Evolutionary conservation across 192 early-diverging fungal species (phyloP), one percentile per base, ranked within the genome.

Genomic region (Helicostylum pulchrum): DNA sequence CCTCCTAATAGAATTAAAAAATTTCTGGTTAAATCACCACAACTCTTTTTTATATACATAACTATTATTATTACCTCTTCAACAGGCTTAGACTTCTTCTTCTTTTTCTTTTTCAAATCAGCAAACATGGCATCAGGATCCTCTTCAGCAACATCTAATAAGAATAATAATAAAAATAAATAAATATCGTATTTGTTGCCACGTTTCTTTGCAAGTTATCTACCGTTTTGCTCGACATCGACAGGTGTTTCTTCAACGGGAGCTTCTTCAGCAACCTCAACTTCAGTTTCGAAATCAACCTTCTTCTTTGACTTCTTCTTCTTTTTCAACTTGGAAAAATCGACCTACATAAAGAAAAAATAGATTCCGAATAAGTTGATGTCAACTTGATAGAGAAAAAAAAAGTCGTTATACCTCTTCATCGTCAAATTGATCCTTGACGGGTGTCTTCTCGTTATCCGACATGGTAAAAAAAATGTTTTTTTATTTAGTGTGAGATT

Each of bases 21-120:
- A 2, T 9, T 23, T 7, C 23, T 23, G 44, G 19, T 53, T 64
- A 14, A 10, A 63, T 62, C 52, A n/a, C 17, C 5, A 39, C 4
- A 5, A 26, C 2, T 20, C 11, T 32, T n/a, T n/a, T n/a, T n/a
- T n/a, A n/a, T n/a, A n/a, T n/a, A n/a, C n/a, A n/a, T n/a, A n/a
- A n/a, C n/a, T 45, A 42, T 52, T 17, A 47, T 48, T 2, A 23
- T 52, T 23, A 30, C 23, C 44, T 66, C 64, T 34, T 73, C 71
- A 45, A 60, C 53, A 34, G 68, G 39, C 64, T 70, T 70, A 39
- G 71, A 70, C 72, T 87, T 87, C 83, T 91, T 90, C 75, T 92
- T 92, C 79, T 92, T 92, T 72, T 93, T 92, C 84, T 93, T 93
- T 70, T 94, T 94, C 78, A 90, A 81, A 65, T 90, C 88, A 53